Evolutionary conservation across 1,284 basidiomycete genomes (phyloP).

Genomic region (Microbotryum saponariae): DNA sequence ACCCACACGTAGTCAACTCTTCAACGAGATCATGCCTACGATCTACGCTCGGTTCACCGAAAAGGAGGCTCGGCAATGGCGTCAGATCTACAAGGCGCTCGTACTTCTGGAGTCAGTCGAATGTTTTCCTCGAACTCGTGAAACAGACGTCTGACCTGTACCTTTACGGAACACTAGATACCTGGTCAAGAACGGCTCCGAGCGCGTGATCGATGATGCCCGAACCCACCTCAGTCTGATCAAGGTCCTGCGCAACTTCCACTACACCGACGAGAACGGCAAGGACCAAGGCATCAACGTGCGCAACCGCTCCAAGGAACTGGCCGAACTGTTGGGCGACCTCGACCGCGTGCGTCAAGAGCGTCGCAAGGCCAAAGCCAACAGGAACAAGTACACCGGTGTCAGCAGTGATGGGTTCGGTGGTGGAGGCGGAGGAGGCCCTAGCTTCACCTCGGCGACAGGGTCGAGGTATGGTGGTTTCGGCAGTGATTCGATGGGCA

Average conservation of each 20-base stretch:
- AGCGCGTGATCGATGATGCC: slow-evolving; percentile 95
- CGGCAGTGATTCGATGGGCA: slow-evolving; percentile 54
- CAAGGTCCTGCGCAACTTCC: slow-evolving; percentile 96
- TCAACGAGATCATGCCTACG: slow-evolving; percentile 99
- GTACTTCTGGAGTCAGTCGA: slow-evolving; percentile 43
- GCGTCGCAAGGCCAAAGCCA: slow-evolving; percentile 85
- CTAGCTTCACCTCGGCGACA: slow-evolving; percentile 41
- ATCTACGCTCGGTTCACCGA: slow-evolving; percentile 72
- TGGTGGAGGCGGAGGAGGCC: slow-evolving; percentile 45
- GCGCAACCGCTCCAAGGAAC: slow-evolving; percentile 84
- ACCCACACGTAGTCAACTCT: slow-evolving; percentile 64
- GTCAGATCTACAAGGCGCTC: slow-evolving; percentile 87
- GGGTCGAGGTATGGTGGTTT: slow-evolving; percentile 70
- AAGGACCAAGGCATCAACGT: slow-evolving; percentile 99
- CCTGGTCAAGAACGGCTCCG: slow-evolving; percentile 94
- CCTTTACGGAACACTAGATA: slow-evolving; percentile 61
- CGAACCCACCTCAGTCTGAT: slow-evolving; percentile 88
- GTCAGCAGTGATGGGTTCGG: slow-evolving; percentile 68
- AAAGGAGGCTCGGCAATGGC: slow-evolving; percentile 96
- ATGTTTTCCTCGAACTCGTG: not conserved
- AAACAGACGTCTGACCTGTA: slow-evolving; percentile 61
- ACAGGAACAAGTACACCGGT: slow-evolving; percentile 84
- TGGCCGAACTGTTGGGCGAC: slow-evolving; percentile 80
- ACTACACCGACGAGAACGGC: slow-evolving; percentile 97
- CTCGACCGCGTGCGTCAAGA: slow-evolving; percentile 84